Conservation (phyloP, 148 eudicot genomes). For the Persicaria tinctoria region DNA sequence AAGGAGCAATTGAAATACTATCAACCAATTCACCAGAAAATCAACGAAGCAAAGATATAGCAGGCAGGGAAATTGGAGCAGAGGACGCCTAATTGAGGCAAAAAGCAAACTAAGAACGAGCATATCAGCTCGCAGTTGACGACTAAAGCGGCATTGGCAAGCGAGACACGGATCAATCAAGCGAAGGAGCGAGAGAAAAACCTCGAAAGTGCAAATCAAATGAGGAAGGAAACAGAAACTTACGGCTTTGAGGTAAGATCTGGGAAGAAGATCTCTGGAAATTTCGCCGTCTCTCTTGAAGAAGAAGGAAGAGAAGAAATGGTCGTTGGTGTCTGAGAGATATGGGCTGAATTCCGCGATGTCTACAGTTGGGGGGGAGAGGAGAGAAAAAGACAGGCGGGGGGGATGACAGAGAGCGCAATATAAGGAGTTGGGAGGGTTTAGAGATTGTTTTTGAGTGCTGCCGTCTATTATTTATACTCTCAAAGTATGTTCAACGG, state of each 20-base stretch:
- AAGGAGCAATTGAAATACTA: background rate
- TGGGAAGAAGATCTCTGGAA: background rate
- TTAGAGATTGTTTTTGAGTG: background rate
- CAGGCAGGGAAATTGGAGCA: background rate
- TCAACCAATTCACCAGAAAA: background rate
- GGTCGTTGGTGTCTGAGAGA: background rate
- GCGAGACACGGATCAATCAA: background rate
- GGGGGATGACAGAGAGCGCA: conserved; percentile 6
- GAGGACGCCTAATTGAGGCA: background rate
- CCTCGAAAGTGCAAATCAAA: conserved; percentile 2
- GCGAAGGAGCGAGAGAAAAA: background rate
- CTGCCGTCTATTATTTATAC: conserved; percentile 9
- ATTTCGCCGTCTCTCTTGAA: too few species aligned
- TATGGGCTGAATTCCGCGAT: background rate
- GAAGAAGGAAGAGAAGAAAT: background rate
- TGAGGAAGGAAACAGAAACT: background rate
- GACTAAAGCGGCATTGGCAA: background rate
- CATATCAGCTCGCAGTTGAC: background rate
- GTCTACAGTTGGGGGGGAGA: conserved; percentile 4
- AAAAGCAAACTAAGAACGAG: background rate
- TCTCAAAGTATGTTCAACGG: background rate
- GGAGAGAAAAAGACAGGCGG: background rate
- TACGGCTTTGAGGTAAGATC: conserved; percentile 1
- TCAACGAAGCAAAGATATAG: background rate
- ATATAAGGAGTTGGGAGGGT: conserved; percentile 7